Evolutionary conservation across 495 filamentous ascomycete genomes (phyloP), one percentile per base, ranked within the genome.

Genomic region (Lepraria neglecta): DNA sequence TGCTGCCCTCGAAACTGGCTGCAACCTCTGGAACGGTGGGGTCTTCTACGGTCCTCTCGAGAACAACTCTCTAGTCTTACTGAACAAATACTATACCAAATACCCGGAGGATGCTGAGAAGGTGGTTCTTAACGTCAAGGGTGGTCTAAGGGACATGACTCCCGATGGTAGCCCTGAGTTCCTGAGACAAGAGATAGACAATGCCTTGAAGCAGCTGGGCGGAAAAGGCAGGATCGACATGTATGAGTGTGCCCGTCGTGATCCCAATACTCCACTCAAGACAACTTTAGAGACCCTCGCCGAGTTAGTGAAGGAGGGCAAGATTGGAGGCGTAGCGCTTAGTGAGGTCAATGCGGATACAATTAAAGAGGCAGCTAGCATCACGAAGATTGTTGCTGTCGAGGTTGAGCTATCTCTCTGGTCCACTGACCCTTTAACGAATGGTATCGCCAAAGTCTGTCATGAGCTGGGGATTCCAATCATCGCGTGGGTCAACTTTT

Each of bases 381-480:
- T 87, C 42, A 77, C 82, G 45, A 85, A 85, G 53, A 87, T 96
- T 65, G 78, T 77, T 2, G 81, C 80, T 4, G 87, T 91, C 19
- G 91, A 96, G 72, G 83, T 87, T 24, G 91, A 96, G 73, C 73
- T 92, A 57, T 87, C 83, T 4, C 69, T 96, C 46, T 92, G 77
- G 68, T 71, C 78, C 4, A 82, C 81, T 12, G 80, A 85, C 14
- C 83, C 86, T 43, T 71, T 91, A n/a, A 71, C 79, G 6, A 91
- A 95, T 67, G 90, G 86, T 17, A 78, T 94, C 24, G 87, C 85
- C 6, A 73, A 75, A 28, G 78, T 84, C 1, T 94, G 90, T 64
- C 83, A 80, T 14, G 78, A 91, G 72, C 76, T 89, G 44, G 73
- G 75, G 33, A 87, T 89, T 69, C 88, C 90, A 1, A 67, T 95